These are phyloP conservation scores for Pseudomassariella vexata DNA, from an alignment of 2,329 filamentous ascomycete genomes.

Conservation along the genomic window DNA sequence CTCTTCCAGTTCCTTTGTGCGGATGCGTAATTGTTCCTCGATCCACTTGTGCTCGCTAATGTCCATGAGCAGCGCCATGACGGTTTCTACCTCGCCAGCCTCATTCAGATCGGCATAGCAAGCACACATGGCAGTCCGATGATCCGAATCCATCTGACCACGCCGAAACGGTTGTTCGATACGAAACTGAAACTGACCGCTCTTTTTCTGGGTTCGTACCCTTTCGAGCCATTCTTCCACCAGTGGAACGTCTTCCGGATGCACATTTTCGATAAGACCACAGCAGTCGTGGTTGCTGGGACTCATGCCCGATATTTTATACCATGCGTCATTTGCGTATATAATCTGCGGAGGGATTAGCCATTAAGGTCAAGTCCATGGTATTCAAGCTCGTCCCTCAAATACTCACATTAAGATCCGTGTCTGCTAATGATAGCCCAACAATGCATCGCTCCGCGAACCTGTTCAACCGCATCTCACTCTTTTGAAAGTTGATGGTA, in stretches of 20 bases:
- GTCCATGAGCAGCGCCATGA: conserved; percentile 21
- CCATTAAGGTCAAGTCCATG: too few relatives aligned
- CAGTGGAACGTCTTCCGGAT: conserved; percentile 14
- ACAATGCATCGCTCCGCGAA: conserved; percentile 20
- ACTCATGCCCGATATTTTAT: conserved; percentile 14
- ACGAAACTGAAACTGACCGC: conserved; percentile 19
- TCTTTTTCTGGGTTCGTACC: conserved; percentile 14
- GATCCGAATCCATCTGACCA: conserved; percentile 17
- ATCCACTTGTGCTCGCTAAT: conserved; percentile 22
- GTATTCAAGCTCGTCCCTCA: too few relatives aligned
- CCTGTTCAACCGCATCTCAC: conserved; percentile 17
- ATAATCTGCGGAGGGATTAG: conserved; percentile 13
- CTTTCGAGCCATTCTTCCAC: conserved; percentile 15
- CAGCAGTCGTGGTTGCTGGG: conserved; percentile 10
- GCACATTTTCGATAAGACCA: conserved; percentile 15
- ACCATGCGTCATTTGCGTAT: conserved; percentile 21
- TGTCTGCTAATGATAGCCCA: conserved; percentile 16
- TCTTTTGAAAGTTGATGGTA: conserved; percentile 14
- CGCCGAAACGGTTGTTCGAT: conserved; percentile 17
- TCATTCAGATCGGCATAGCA: conserved; percentile 19
- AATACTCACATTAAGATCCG: conserved; percentile 12
- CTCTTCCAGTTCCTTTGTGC: conserved; percentile 16
- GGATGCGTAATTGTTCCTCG: conserved; percentile 17
- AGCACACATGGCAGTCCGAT: conserved; percentile 18
- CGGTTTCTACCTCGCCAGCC: conserved; percentile 14